Evolutionary conservation across 2,329 filamentous ascomycete genomes (phyloP), one percentile per base, ranked within the genome.

Genomic region (Penicillium italicum): DNA sequence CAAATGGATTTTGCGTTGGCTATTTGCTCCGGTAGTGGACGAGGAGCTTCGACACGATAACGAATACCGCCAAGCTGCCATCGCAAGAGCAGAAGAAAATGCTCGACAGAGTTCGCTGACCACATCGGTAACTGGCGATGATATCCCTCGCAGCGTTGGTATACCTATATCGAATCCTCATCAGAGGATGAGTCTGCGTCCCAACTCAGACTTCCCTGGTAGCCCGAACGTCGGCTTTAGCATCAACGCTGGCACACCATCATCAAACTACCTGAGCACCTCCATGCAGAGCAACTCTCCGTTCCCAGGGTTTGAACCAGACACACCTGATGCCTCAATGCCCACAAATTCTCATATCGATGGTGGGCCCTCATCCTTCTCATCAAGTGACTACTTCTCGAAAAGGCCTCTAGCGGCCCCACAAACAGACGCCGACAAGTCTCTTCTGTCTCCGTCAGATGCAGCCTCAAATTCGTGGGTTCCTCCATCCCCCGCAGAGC

Each of bases 1-100:
- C 9, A 96, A 96, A 79, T 99, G 94, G 94, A 85, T 97, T 43
- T 77, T 99, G 57, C 85, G 94, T 33, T 96, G 97, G 72, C 81
- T 99, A 0, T 99, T 99, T 75, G 86, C 88, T 10, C 88, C 89
- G 53, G 79, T 97, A 40, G 88, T 99, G 51, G 89, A 96, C 58
- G 92, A 97, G 71, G 90, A 97, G 71, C 89, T 96, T 63, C 86
- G 83, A 61, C 85, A 90, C 50, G 94, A 99, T 67, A 85, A 89
- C 66, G 77, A 76, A 0, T 85, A 89, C 69, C 84, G 93, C n/a
- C 79, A 84, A 42, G 82, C 83, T 43, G 76, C 96, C 8, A 83
- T 91, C 49, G 82, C 85, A 33, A 79, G 76, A 16, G 78, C 83
- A 5, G 84, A 86, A 58, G 85, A 85, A 65, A 80, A 82, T 30